Evolutionary conservation across 108 stramenopile species (phyloP), one percentile per base, ranked within the genome.

Genomic region (Mediolabrus comicus): DNA sequence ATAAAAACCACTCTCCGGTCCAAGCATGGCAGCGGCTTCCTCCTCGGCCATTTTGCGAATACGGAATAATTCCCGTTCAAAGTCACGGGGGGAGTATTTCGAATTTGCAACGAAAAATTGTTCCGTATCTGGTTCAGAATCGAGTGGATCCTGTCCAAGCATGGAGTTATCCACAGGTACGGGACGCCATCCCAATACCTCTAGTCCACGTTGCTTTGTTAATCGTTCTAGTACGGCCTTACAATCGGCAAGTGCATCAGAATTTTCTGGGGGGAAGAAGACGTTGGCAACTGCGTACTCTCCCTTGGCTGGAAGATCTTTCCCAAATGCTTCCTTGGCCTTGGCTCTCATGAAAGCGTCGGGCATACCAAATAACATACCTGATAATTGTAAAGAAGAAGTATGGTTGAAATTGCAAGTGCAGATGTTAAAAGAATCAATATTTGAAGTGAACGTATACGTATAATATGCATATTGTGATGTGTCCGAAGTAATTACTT

Each of bases 271-370:
- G 51, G 97, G 94, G 66, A 97, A 90, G 79, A 99, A 98, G 34
- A 98, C 81, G 65, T 96, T 98, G 29, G 91, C 96, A 26, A 95
- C 96, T 25, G 96, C 96, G 70, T 96, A 98, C 46, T 97, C 71
- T 28, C 95, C 96, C 53, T 65, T 51, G 9, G 86, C 46, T 36
- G 96, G 96, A 27, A 99, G 95, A 13, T 87, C 77, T 14, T 64
- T 73, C n/a, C 83, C 83, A 53, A 92, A 87, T 16, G 81, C 73
- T 70, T 87, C 86, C 64, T 86, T 74, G 34, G 95, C 96, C 66
- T 91, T 82, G 54, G 82, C 53, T 28, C 97, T 87, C 85, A 98
- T 87, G 83, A 99, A 99, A 32, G 81, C 75, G 77, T 98, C 97
- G 17, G 98, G 98, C 92, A 97, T 95, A 57, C 92, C 94, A 59